Base-by-base conservation (phyloP, 805 yeast genomes). In the Spencermartinsiella europaea region DNA sequence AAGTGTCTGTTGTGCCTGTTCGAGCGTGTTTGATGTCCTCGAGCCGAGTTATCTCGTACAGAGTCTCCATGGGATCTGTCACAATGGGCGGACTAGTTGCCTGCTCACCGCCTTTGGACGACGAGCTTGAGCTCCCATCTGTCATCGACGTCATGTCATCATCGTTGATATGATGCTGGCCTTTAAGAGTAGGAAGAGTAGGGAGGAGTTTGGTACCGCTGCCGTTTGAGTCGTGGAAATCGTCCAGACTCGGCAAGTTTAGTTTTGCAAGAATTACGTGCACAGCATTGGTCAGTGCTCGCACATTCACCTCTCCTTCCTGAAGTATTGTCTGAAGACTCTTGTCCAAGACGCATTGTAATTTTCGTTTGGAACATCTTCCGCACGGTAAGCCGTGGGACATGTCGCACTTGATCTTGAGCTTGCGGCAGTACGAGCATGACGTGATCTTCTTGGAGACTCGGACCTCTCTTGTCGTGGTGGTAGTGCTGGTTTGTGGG, bases 71-170 rank as follows among this genome's bases (percentile, higher is more conserved):
- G 37, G 37, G 37, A 34, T 34, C 37, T n/a, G 37, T 17, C 37
- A 34, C 37, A 8, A 34, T 34, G 7, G 37, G 37, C 8, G 37
- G 37, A n/a, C 37, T 34, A 8, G 37, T 34, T 34, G 37, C 16
- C 10, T n/a, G 17, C 15, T 34, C 37, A 8, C 37, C 37, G 8
- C 16, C 16, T n/a, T n/a, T n/a, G n/a, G n/a, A n/a, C n/a, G n/a
- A n/a, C n/a, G n/a, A n/a, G n/a, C n/a, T n/a, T n/a, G n/a, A n/a
- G n/a, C n/a, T n/a, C n/a, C n/a, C n/a, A n/a, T n/a, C n/a, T n/a
- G n/a, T 64, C 99, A 93, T 65, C 73, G 96, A 38, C 86, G 93
- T 44, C 93, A 85, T 57, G 84, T 89, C 0, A 95, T 93, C 2
- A 87, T 93, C 43, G 95, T 87, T 62, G 84, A 84, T n/a, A 76